Conservation (phyloP, 2,329 filamentous ascomycete species). For the Talaromyces sp. region DNA sequence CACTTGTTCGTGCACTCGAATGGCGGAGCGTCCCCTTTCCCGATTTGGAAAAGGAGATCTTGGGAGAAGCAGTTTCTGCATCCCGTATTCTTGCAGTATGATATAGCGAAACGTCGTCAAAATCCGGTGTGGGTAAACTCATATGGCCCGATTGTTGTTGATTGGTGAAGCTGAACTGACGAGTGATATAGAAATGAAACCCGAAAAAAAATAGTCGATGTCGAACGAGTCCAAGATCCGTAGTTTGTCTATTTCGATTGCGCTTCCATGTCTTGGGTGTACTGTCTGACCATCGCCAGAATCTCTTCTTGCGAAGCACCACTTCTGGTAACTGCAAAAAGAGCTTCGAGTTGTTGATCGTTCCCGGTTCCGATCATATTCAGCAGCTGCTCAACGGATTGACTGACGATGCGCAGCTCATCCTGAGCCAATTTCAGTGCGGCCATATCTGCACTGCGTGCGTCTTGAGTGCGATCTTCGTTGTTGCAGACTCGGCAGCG, state of each 20-base stretch:
- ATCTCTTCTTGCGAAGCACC: conserved; percentile 8
- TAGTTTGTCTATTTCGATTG: neutral
- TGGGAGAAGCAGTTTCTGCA: too few species aligned
- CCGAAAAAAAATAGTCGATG: neutral
- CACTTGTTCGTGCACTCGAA: neutral
- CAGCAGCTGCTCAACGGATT: conserved; percentile 14
- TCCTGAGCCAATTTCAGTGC: neutral
- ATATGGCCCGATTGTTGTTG: neutral
- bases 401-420: neutral
- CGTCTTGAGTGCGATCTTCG: neutral
- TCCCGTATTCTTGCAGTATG: neutral
- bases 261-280: neutral
- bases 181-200: neutral
- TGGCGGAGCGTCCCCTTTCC: neutral
- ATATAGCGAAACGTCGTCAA: neutral
- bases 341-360: neutral
- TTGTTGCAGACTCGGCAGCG: neutral
- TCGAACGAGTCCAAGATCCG: neutral
- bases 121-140: neutral
- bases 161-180: neutral
- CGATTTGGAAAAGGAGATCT: too few species aligned
- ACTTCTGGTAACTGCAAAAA: neutral
- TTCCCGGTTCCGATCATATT: conserved; percentile 9
- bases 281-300: conserved; percentile 7
- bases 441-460: neutral